A percentile compares a stretch with the other conserved stretches of the same genome.
Conservation (phyloP, 257 asterid genomes). For the Solanum ossicruentum region DNA sequence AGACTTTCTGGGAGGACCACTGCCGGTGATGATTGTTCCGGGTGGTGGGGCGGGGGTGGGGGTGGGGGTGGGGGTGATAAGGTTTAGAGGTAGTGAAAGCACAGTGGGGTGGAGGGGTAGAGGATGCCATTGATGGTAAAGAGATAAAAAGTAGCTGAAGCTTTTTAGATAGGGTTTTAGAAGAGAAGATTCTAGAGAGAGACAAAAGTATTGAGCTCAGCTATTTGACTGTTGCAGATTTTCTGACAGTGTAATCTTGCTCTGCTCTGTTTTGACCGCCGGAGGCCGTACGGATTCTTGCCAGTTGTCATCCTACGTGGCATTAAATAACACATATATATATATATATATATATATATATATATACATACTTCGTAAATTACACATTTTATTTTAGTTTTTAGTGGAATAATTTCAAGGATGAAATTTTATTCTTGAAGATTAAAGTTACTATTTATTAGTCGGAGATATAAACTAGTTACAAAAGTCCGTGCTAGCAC, state of each 20-base stretch:
- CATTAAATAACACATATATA: background rate
- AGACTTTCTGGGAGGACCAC: conserved; percentile 34
- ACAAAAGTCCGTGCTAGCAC: too few relatives aligned
- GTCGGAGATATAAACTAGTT: too few relatives aligned
- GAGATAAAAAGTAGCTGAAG: background rate
- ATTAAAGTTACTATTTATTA: too few relatives aligned
- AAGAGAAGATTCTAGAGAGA: background rate
- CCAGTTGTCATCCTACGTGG: background rate
- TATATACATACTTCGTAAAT: too few relatives aligned
- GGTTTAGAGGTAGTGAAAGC: conserved; percentile 75
- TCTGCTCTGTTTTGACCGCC: background rate
- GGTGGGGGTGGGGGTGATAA: conserved; percentile 34
- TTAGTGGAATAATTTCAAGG: too few relatives aligned
- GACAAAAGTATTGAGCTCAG: background rate
- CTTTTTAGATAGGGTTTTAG: background rate
- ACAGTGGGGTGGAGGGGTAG: conserved; percentile 85
- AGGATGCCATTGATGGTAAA: conserved; percentile 49
- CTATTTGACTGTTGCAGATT: background rate
- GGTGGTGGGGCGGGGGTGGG: conserved; percentile 27
- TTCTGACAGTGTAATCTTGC: background rate
- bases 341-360: too few relatives aligned
- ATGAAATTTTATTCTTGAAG: too few relatives aligned
- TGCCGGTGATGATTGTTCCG: conserved; percentile 15
- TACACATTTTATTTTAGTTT: too few relatives aligned
- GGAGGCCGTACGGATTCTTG: background rate